These are phyloP conservation scores for Saturnispora mendoncae DNA, from an alignment of 805 yeast genomes.

Conservation along the genomic window DNA sequence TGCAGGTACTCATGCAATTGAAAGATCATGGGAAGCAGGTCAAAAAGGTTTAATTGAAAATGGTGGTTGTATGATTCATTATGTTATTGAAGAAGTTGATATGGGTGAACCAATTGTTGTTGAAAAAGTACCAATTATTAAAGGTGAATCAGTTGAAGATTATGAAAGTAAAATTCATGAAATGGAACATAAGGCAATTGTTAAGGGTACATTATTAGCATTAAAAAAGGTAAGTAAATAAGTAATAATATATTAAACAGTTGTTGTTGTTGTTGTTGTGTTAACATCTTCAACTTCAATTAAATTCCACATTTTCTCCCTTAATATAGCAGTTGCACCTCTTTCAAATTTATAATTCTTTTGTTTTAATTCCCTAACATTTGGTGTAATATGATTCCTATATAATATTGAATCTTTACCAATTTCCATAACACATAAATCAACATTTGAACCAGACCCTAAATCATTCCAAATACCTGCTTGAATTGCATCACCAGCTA, in stretches of 20 bases:
- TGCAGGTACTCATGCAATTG: slow-evolving; percentile 96
- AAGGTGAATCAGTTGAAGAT: slow-evolving; percentile 67
- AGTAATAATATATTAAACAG: not conserved
- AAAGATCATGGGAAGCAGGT: slow-evolving; percentile 92
- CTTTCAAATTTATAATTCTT: slow-evolving; percentile 76
- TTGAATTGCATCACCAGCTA: slow-evolving; percentile 88
- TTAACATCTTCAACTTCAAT: slow-evolving; percentile 64
- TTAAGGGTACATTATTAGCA: slow-evolving; percentile 75
- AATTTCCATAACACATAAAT: slow-evolving; percentile 90
- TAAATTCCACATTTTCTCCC: slow-evolving; percentile 53
- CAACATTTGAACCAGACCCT: slow-evolving; percentile 98
- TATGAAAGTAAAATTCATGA: slow-evolving; percentile 79
- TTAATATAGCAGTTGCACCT: slow-evolving; percentile 89
- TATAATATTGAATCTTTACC: slow-evolving; percentile 79
- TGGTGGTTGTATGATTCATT: slow-evolving; percentile 95
- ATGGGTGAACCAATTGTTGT: slow-evolving; percentile 85
- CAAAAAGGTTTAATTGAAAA: slow-evolving; percentile 65
- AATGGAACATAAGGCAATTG: slow-evolving; percentile 84
- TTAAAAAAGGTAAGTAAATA: slow-evolving; percentile 25
- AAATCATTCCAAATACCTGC: slow-evolving; percentile 99
- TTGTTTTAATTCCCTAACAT: slow-evolving; percentile 74
- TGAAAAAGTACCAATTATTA: slow-evolving; percentile 59
- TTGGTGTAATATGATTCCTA: slow-evolving; percentile 88
- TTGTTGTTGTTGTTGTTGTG: no score
- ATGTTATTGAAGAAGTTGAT: slow-evolving; percentile 94